Conservation (phyloP, 441 rosid genomes). For the Jatropha podagrica region DNA sequence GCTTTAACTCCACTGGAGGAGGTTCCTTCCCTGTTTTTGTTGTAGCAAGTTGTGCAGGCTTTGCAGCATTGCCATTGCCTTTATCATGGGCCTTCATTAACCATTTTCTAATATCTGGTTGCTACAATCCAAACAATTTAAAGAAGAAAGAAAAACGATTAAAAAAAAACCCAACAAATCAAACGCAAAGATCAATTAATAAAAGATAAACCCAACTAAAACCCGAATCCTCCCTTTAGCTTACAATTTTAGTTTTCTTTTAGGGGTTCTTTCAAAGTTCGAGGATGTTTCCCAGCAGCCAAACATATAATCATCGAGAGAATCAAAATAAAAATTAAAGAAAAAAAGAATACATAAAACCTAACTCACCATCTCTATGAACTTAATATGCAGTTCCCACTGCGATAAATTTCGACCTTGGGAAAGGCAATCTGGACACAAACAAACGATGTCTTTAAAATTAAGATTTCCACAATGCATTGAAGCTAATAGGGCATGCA, state of each 20-base stretch:
- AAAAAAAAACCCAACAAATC: neutral
- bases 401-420: neutral
- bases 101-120: conserved; percentile 90
- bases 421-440: neutral
- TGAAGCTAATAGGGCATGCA: too few relatives aligned
- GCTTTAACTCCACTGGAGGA: conserved; percentile 18
- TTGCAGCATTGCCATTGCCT: conserved; percentile 47
- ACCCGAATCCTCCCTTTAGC: neutral
- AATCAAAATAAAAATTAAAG: neutral
- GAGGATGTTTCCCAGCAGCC: neutral
- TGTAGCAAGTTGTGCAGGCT: conserved; percentile 32
- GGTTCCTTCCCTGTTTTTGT: conserved; percentile 35
- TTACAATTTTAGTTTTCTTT: too few relatives aligned
- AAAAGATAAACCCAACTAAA: neutral
- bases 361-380: neutral
- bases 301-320: neutral
- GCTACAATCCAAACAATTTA: conserved; percentile 37
- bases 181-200: neutral
- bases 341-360: neutral
- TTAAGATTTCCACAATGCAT: too few relatives aligned
- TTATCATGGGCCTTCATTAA: conserved; percentile 85
- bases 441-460: neutral
- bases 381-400: neutral
- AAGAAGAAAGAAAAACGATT: neutral
- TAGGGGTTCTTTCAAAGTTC: too few relatives aligned